Evolutionary conservation across 257 asterid genomes (phyloP), one percentile per base, ranked within the genome.

Genomic region (Solanum chilense): DNA sequence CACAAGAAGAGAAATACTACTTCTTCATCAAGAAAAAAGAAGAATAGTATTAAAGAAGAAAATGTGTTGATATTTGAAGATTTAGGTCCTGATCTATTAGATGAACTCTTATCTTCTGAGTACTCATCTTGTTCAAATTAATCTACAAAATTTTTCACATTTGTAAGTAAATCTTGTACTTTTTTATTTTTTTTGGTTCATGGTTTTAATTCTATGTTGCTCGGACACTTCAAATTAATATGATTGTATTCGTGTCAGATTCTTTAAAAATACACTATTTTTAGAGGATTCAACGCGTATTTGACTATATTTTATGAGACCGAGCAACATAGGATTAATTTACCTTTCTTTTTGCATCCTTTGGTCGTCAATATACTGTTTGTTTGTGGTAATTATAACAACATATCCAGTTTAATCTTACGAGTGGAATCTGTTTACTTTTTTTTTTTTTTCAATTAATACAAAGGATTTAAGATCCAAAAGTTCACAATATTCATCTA

Each of bases 81-180:
- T 35, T 77, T 86, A 44, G 86, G 88, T 56, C 56, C 86, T 86
- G 86, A 86, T 86, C 49, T 78, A 3, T 86, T 86, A 29, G 88
- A 86, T 64, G 80, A 86, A 35, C 45, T 86, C 3, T 86, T 86
- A 78, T 62, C 88, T 8, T 62, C 68, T 86, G 73, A 74, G 85
- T 52, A 23, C 44, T 86, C 86, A 18, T 52, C 56, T 39, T 20
- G 58, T 84, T 84, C 86, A 80, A 47, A 80, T 80, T 81, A 81
- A 37, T 81, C 85, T 49, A 81, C 68, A 49, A 49, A 7, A 37
- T 16, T 9, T 25, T 58, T 27, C 84, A 25, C 84, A 81, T 47
- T 64, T 49, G 85, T 49, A 81, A 81, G 85, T 81, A 81, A 47
- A 49, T 80, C 85, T 49, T 16, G 44, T 29, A 47, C 85, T 11